Evolutionary conservation across 495 filamentous ascomycete genomes (phyloP).

Genomic region (Penicillium ucsense): DNA sequence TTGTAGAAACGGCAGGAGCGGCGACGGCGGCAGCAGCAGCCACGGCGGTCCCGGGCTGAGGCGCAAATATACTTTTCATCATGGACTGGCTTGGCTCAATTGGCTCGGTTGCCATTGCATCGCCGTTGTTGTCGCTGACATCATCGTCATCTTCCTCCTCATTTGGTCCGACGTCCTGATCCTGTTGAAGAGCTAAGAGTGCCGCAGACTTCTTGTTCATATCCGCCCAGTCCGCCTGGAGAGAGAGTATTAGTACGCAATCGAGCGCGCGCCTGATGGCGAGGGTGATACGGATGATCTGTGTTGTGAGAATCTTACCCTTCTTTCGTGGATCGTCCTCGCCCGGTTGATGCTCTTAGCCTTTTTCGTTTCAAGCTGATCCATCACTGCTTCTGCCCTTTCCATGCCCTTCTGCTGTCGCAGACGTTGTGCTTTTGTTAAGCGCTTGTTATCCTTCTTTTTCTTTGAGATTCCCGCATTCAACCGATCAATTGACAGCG

Average conservation of each 20-base stretch:
- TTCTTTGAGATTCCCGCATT: constrained; percentile 60
- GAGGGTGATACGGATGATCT: no score
- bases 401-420: constrained; percentile 66
- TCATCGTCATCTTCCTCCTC: constrained; percentile 15
- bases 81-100: constrained; percentile 9
- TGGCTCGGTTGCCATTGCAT: constrained; percentile 25
- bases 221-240: constrained; percentile 35
- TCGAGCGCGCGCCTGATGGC: no score
- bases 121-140: constrained; percentile 16
- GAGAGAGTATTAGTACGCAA: background rate
- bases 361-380: constrained; percentile 61
- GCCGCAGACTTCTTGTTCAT: constrained; percentile 25
- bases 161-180: background rate
- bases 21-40: constrained; percentile 2
- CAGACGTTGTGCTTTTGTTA: constrained; percentile 54
- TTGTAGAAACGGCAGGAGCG: no score
- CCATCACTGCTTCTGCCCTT: constrained; percentile 58
- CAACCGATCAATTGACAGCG: constrained; percentile 48
- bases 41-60: constrained; percentile 3
- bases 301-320: constrained; percentile 12
- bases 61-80: constrained; percentile 8
- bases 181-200: constrained; percentile 23
- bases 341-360: constrained; percentile 52
- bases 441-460: constrained; percentile 42
- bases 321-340: constrained; percentile 43